phyloP scores from a whole-genome alignment of 139 green algal genomes.

The Picochlorum sp. region DNA sequence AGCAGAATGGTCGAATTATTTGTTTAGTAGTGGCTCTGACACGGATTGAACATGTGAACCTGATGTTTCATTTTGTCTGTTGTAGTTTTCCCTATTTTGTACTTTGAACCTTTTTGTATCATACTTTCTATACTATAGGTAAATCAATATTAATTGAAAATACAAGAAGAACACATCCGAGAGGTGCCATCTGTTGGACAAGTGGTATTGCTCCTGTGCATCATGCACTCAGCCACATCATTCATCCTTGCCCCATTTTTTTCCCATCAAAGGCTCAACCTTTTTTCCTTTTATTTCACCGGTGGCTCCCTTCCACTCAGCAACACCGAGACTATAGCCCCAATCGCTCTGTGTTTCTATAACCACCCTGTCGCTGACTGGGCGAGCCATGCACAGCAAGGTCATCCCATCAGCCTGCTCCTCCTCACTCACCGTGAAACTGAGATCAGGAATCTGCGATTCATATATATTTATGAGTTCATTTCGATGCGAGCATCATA shows the following conservation, averaged over 20 bases:
- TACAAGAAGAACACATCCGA: no score
- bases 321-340: conserved; percentile 75
- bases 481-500: neutral
- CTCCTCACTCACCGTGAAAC: conserved; percentile 72
- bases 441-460: conserved; percentile 61
- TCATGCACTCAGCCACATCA: neutral
- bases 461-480: conserved; percentile 5
- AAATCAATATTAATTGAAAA: neutral
- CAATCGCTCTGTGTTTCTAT: conserved; percentile 90
- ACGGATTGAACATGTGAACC: neutral
- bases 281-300: conserved; percentile 51
- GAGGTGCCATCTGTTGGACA: no score
- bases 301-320: conserved; percentile 80
- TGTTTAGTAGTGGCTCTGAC: conserved; percentile 3
- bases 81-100: neutral
- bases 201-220: neutral
- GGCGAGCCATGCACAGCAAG: conserved; percentile 81
- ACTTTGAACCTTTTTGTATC: neutral
- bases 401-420: conserved; percentile 75
- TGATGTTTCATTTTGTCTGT: neutral
- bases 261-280: conserved; percentile 33
- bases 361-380: conserved; percentile 48
- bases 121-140: neutral
- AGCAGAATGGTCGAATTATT: conserved; percentile 9
- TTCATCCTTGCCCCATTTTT: conserved; percentile 17